phyloP scores from a whole-genome alignment of 345 rosid genomes.

The Nasturtium officinale region DNA sequence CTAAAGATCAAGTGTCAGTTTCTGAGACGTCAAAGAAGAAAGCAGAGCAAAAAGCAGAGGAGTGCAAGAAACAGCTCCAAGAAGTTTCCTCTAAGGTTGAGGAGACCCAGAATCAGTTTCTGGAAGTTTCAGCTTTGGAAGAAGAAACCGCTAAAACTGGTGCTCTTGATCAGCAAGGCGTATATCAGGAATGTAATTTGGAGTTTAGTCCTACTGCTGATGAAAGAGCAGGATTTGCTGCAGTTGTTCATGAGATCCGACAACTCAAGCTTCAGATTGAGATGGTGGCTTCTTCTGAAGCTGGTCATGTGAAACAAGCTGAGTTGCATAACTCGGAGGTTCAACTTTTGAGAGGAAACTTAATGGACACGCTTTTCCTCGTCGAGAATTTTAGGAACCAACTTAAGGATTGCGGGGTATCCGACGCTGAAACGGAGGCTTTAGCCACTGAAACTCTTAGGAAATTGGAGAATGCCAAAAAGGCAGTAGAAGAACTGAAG shows the following conservation, averaged over 20 bases:
- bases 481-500: slow-evolving; percentile 63
- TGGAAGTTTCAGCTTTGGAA: slow-evolving; percentile 58
- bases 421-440: slow-evolving; percentile 80
- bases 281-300: slow-evolving; percentile 62
- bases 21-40: slow-evolving; percentile 75
- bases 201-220: slow-evolving; percentile 53
- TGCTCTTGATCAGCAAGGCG: slow-evolving; percentile 46
- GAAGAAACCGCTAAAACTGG: slow-evolving; percentile 38
- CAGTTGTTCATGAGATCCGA: slow-evolving; percentile 74
- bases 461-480: slow-evolving; percentile 77
- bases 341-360: slow-evolving; percentile 64
- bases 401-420: slow-evolving; percentile 69
- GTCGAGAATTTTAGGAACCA: slow-evolving; percentile 76
- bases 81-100: slow-evolving; percentile 63
- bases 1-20: slow-evolving; percentile 64
- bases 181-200: slow-evolving; percentile 56
- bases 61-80: slow-evolving; percentile 60
- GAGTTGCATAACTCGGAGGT: slow-evolving; percentile 63
- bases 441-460: slow-evolving; percentile 66
- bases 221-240: slow-evolving; percentile 61
- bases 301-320: slow-evolving; percentile 54
- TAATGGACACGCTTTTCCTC: slow-evolving; percentile 60
- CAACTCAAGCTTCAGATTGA: slow-evolving; percentile 69
- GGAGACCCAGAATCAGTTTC: slow-evolving; percentile 58
- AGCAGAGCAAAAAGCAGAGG: slow-evolving; percentile 79